These are phyloP conservation scores for Agrocybe pediades DNA, from an alignment of 768 basidiomycete species.

Conservation along the genomic window DNA sequence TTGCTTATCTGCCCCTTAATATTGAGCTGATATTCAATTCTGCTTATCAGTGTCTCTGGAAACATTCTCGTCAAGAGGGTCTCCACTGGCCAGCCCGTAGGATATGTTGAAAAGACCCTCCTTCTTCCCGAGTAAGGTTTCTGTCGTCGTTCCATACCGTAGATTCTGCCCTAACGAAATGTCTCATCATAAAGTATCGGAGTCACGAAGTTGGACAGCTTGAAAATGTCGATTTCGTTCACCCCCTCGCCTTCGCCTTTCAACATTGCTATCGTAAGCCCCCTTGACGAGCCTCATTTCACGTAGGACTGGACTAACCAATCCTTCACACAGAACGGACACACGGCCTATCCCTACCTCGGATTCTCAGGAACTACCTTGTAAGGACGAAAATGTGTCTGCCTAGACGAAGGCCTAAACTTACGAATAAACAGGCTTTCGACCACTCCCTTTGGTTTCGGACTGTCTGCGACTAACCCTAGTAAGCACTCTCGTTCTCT, in stretches of 20 bases:
- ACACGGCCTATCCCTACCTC: not conserved
- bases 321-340: no score
- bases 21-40: not conserved
- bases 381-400: no score
- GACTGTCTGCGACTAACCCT: slow-evolving; percentile 6
- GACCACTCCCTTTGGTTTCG: not conserved
- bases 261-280: slow-evolving; percentile 11
- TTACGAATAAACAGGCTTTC: not conserved
- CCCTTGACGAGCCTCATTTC: not conserved
- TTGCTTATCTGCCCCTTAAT: not conserved
- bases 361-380: not conserved
- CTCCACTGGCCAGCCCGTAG: not conserved
- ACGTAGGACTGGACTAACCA: not conserved
- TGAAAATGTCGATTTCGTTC: slow-evolving; percentile 7
- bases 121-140: not conserved
- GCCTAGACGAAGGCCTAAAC: not conserved
- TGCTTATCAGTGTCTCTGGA: not conserved
- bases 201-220: not conserved
- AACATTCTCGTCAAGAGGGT: not conserved
- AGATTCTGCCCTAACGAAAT: not conserved
- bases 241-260: slow-evolving; percentile 6
- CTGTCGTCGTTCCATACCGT: not conserved
- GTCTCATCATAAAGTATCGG: not conserved
- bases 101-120: slow-evolving; percentile 2
- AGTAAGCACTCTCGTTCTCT: not conserved